A percentile compares a stretch with the other conserved stretches of the same genome.
phyloP scores from a whole-genome alignment of 2,329 filamentous ascomycete species.

The Neopestalotiopsis rosae region DNA sequence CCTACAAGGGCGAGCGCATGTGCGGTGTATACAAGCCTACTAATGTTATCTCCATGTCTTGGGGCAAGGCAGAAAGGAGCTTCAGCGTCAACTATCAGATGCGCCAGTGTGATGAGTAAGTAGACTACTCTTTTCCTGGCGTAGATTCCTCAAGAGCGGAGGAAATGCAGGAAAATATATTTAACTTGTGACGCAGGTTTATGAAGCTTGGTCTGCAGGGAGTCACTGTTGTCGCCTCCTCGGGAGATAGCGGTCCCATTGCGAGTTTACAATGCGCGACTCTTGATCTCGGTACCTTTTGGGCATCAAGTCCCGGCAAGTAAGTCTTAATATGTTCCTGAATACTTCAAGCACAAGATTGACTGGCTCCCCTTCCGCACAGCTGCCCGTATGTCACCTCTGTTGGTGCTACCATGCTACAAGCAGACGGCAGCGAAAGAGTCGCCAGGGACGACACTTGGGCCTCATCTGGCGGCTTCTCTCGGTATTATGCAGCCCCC shows the following conservation, averaged over 20 bases:
- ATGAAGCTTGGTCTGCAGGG: conserved; percentile 48
- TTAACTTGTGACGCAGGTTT: conserved; percentile 32
- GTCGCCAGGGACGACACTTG: conserved; percentile 10
- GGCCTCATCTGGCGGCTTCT: conserved; percentile 25
- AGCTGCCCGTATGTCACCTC: conserved; percentile 10
- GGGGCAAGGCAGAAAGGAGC: conserved; percentile 55
- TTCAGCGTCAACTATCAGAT: conserved; percentile 51
- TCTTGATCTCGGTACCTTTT: conserved; percentile 10
- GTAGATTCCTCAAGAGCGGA: neutral
- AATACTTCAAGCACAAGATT: neutral
- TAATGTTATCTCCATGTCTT: conserved; percentile 59
- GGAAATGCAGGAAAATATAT: neutral
- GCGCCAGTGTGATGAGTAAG: conserved; percentile 56
- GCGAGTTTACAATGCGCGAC: conserved; percentile 16
- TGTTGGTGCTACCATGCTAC: neutral
- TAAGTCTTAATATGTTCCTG: neutral
- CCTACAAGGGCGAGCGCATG: conserved; percentile 45
- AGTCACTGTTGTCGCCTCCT: conserved; percentile 20
- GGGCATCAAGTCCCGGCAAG: neutral
- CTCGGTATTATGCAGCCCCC: conserved; percentile 39
- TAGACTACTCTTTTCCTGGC: conserved; percentile 19
- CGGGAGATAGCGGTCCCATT: conserved; percentile 22
- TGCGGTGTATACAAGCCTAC: conserved; percentile 50
- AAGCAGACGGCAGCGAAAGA: neutral
- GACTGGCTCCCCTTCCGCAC: neutral